Evolutionary conservation across 805 yeast genomes (phyloP), one percentile per base, ranked within the genome.

Genomic region (Diddensiella caesifluorescens): DNA sequence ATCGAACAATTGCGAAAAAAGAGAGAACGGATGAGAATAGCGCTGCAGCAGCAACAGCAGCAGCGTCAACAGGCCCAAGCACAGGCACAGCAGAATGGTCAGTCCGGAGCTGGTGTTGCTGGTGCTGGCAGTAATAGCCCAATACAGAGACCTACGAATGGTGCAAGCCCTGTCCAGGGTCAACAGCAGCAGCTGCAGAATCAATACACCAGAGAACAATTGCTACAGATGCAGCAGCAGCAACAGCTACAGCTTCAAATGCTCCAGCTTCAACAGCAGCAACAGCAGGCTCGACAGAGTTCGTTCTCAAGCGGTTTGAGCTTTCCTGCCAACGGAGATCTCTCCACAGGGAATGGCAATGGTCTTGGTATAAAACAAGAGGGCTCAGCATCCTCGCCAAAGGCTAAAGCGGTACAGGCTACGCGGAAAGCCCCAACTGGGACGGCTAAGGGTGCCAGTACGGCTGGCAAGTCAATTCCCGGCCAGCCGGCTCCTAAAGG

Each of bases 1-100:
- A 83, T 90, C 45, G 97, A 90, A 60, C 92, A 83, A 62, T 78
- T 84, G 64, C 70, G 95, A 41, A 70, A 83, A 35, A 76, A 83
- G 57, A 75, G 77, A 54, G 81, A 75, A 44, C 68, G 75, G 47
- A 57, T 70, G 44, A 70, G 70, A 46, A 74, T 70, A 44, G 39
- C 45, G 19, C 21, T 29, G 23, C 50, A 49, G 23, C 55, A 54
- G 27, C 53, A 45, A 31, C 53, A 38, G 20, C 54, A 32, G 28
- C 47, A 43, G 16, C 56, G 46, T 33, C 50, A 50, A 41, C 49
- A 46, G 36, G 47, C 44, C 22, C 54, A 15, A 21, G 32, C 34
- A n/a, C 28, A 20, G 10, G 31, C 41, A 12, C 16, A 29, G 6
- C 22, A 27, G 35, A 59, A 35, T 51, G 51, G 39, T 58, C 18